A percentile compares a stretch with the other conserved stretches of the same genome.
phyloP scores from a whole-genome alignment of 164 flowering plant genomes.

The Dillenia suffruticosa region DNA sequence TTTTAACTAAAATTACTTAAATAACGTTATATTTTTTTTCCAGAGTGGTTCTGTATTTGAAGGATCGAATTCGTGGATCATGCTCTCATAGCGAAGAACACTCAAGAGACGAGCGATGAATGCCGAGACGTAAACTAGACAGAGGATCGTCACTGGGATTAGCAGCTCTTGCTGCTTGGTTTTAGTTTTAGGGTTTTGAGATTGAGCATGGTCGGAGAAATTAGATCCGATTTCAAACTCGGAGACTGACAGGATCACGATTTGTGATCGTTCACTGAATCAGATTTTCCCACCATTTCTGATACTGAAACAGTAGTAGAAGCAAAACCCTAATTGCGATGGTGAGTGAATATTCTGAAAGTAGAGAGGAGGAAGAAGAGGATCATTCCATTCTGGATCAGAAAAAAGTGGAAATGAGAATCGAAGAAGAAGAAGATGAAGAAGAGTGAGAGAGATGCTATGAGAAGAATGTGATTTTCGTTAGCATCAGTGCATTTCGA shows the following conservation, averaged over 20 bases:
- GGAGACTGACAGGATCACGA: slow-evolving; percentile 12
- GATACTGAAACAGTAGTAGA: neutral
- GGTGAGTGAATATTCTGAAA: no score
- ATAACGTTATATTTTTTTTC: no score
- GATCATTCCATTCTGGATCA: no score
- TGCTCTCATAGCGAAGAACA: slow-evolving; percentile 88
- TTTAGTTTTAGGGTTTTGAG: slow-evolving; percentile 62
- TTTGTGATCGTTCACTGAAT: slow-evolving; percentile 10
- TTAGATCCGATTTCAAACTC: slow-evolving; percentile 10
- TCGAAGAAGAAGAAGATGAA: no score
- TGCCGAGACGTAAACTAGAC: slow-evolving; percentile 74
- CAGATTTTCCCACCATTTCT: slow-evolving; percentile 14
- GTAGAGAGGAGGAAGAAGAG: no score
- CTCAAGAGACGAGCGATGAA: slow-evolving; percentile 81
- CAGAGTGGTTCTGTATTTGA: slow-evolving; percentile 87
- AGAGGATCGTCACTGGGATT: slow-evolving; percentile 62
- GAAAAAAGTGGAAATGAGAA: no score
- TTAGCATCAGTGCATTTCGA: no score
- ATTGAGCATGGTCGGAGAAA: slow-evolving; percentile 8
- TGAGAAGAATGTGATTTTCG: no score
- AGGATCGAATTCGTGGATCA: slow-evolving; percentile 99
- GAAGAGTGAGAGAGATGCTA: no score
- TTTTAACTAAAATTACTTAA: no score
- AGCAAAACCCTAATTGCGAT: slow-evolving; percentile 1
- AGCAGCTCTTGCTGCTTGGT: slow-evolving; percentile 91